These are phyloP conservation scores for Casuarina equisetifolia DNA, from an alignment of 306 rosid genomes.

Conservation along the genomic window DNA sequence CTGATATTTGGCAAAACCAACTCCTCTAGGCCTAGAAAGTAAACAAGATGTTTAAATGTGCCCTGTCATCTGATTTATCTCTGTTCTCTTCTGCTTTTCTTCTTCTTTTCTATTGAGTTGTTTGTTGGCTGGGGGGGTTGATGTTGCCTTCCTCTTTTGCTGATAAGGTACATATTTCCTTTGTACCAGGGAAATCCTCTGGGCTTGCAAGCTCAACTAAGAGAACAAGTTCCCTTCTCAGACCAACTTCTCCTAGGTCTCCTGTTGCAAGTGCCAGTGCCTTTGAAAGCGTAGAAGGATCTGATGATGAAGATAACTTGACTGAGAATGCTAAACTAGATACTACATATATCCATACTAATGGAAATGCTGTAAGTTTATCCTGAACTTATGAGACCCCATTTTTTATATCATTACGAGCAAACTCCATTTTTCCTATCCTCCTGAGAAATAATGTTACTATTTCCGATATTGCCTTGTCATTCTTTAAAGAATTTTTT, in stretches of 20 bases:
- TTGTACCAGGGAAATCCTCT: constrained; percentile 63
- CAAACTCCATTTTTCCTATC: not conserved
- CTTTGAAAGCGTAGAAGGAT: constrained; percentile 87
- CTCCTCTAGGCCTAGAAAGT: not conserved
- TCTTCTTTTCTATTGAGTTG: not conserved
- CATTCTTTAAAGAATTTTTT: constrained; percentile 6
- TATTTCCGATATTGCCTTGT: not conserved
- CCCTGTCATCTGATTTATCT: constrained; percentile 3
- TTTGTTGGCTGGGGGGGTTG: constrained; percentile 2
- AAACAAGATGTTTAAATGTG: not conserved
- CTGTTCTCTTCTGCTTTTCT: not conserved
- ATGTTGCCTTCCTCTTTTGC: constrained; percentile 16
- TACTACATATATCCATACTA: constrained; percentile 56
- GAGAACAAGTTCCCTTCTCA: constrained; percentile 46
- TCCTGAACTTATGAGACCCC: constrained; percentile 4
- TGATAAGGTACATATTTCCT: constrained; percentile 17
- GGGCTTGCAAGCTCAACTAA: constrained; percentile 41
- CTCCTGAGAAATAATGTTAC: not conserved
- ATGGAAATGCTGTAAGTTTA: constrained; percentile 75
- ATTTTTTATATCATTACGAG: constrained; percentile 14
- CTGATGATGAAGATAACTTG: constrained; percentile 76
- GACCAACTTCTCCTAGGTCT: constrained; percentile 81
- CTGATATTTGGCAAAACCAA: not conserved
- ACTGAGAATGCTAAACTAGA: constrained; percentile 49
- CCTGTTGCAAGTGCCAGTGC: constrained; percentile 95